These are phyloP conservation scores for Colletotrichum abscissum DNA, from an alignment of 2,329 filamentous ascomycete species.

Conservation along the genomic window DNA sequence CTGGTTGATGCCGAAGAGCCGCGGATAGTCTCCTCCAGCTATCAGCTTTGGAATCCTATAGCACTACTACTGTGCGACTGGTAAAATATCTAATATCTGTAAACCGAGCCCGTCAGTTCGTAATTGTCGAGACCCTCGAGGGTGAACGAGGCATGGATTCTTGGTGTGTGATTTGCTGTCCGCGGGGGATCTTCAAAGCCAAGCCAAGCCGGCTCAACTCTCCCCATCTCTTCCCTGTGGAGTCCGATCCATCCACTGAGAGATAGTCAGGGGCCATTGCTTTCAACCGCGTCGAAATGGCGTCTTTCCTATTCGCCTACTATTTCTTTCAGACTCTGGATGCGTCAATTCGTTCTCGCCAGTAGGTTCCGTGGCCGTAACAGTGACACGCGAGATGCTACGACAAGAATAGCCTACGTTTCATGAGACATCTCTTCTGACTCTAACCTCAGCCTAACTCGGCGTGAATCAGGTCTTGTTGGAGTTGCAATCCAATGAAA, in stretches of 20 bases:
- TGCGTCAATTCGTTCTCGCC: conserved; percentile 22
- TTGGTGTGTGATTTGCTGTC: neutral
- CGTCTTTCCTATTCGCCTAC: conserved; percentile 18
- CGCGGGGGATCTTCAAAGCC: conserved; percentile 23
- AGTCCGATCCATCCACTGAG: neutral
- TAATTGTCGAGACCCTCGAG: too few relatives aligned
- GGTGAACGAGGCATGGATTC: neutral
- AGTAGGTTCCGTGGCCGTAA: conserved; percentile 11
- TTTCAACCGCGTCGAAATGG: neutral
- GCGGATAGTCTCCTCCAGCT: too few relatives aligned
- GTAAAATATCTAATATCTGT: too few relatives aligned
- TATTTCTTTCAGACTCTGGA: conserved; percentile 3
- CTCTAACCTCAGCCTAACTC: conserved; percentile 22
- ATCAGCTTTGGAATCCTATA: too few relatives aligned
- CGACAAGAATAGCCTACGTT: conserved; percentile 30
- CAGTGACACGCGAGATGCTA: conserved; percentile 32
- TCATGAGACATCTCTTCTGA: conserved; percentile 28
- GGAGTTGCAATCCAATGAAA: neutral
- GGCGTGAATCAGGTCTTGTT: neutral
- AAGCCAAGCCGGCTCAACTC: conserved; percentile 13
- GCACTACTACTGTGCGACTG: too few relatives aligned
- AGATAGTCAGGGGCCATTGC: neutral
- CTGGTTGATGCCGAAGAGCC: too few relatives aligned
- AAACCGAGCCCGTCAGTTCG: too few relatives aligned
- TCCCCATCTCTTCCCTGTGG: conserved; percentile 22